A percentile compares a stretch with the other conserved stretches of the same genome.
Conservation (phyloP, 345 rosid species). For the Brassica juncea region DNA sequence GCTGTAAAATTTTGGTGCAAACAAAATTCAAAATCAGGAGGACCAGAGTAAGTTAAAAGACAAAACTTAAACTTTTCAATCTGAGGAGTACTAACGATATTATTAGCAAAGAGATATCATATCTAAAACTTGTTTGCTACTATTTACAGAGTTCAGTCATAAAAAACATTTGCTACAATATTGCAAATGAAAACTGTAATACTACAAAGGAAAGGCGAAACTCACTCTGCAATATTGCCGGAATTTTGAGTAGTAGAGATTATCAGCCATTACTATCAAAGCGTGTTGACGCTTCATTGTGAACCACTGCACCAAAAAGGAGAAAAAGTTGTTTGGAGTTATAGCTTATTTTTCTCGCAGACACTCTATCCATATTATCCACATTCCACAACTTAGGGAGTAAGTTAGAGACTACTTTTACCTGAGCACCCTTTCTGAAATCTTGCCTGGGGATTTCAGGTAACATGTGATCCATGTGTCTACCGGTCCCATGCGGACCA, state of each 20-base stretch:
- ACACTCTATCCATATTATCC: background rate
- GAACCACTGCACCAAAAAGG: constrained; percentile 78
- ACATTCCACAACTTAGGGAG: constrained; percentile 2
- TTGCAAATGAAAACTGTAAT: background rate
- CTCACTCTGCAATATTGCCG: constrained; percentile 86
- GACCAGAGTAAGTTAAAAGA: constrained; percentile 4
- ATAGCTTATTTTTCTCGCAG: constrained; percentile 2
- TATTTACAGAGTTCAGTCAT: no score
- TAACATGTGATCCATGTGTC: constrained; percentile 94
- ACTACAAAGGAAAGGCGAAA: constrained; percentile 2
- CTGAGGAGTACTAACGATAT: no score
- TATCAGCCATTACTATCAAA: constrained; percentile 84
- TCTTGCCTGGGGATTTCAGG: constrained; percentile 89
- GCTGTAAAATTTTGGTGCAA: constrained; percentile 49
- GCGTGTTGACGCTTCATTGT: constrained; percentile 99
- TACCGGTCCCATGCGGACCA: constrained; percentile 98
- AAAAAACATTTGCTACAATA: no score
- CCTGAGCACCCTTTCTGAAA: constrained; percentile 99
- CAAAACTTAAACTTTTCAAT: background rate
- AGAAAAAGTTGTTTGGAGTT: background rate
- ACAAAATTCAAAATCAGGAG: background rate
- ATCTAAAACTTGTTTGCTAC: no score
- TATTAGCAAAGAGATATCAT: no score
- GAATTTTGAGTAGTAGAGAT: constrained; percentile 88
- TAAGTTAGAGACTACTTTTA: constrained; percentile 25